These are phyloP conservation scores for Peribolospora kevripleyi DNA, from an alignment of 768 basidiomycete genomes.

Conservation along the genomic window DNA sequence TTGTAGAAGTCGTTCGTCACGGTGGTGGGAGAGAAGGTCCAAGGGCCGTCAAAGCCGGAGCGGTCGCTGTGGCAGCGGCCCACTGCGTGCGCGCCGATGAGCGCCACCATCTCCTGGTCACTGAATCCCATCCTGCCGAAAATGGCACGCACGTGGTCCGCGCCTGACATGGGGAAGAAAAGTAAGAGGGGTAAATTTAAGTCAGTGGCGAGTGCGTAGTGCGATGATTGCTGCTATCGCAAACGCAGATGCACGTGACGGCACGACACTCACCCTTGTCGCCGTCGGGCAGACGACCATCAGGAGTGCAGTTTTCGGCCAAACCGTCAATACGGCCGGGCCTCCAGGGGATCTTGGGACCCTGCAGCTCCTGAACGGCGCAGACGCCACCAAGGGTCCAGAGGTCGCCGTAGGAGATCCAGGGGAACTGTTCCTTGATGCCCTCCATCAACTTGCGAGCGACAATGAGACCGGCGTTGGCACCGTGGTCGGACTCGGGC, in stretches of 20 bases:
- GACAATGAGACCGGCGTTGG: conserved; percentile 56
- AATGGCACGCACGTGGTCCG: conserved; percentile 52
- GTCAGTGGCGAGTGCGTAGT: too few species aligned
- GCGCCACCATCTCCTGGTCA: conserved; percentile 59
- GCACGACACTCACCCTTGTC: conserved; percentile 26
- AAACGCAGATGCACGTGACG: too few species aligned
- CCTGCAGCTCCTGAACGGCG: conserved; percentile 73
- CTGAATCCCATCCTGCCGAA: conserved; percentile 90
- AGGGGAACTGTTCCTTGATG: conserved; percentile 62
- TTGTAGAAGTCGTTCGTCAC: conserved; percentile 68
- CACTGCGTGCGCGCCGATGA: conserved; percentile 70
- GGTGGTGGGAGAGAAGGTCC: conserved; percentile 70
- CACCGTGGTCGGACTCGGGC: conserved; percentile 60
- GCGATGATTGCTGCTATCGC: too few species aligned
- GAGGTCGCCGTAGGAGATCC: conserved; percentile 35
- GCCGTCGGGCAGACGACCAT: conserved; percentile 49
- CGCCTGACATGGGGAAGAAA: conserved; percentile 15
- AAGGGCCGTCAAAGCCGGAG: conserved; percentile 21
- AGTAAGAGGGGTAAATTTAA: too few species aligned
- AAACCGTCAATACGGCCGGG: conserved; percentile 78
- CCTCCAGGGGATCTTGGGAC: conserved; percentile 81
- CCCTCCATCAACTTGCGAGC: conserved; percentile 58
- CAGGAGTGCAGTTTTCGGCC: conserved; percentile 47
- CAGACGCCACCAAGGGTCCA: conserved; percentile 68
- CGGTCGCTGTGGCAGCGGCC: conserved; percentile 79